phyloP scores from a whole-genome alignment of 805 yeast species.

The Candida mattraensis region DNA sequence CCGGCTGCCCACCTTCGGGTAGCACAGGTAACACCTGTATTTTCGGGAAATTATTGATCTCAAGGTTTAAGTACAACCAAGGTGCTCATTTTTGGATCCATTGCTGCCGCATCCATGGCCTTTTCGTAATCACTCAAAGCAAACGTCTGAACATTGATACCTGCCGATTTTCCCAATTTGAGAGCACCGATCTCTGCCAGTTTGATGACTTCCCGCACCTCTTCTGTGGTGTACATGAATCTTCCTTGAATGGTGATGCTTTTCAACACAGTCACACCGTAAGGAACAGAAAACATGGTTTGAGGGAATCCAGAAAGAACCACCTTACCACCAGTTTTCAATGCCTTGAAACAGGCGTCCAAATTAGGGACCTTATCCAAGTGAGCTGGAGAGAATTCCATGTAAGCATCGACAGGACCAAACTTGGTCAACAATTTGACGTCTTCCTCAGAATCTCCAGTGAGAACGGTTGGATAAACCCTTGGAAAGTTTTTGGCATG shows the following conservation, averaged over 20 bases:
- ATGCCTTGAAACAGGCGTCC: constrained; percentile 1
- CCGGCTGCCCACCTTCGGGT: too few species aligned
- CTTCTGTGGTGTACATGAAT: constrained; percentile 7
- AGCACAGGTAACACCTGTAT: too few species aligned
- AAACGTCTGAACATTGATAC: constrained; percentile 3
- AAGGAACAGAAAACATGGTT: constrained; percentile 1
- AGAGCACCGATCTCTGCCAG: constrained; percentile 9
- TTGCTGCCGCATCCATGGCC: too few species aligned
- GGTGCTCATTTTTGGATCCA: too few species aligned
- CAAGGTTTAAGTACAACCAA: too few species aligned
- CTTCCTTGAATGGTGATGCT: constrained; percentile 5
- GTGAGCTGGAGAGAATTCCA: constrained; percentile 7
- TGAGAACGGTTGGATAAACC: constrained; percentile 4
- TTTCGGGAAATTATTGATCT: too few species aligned
- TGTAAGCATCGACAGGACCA: constrained; percentile 5
- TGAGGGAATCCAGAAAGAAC: constrained; percentile 6
- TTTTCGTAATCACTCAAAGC: too few species aligned
- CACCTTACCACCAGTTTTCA: constrained; percentile 5
- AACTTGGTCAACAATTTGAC: not conserved
- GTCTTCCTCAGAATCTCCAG: constrained; percentile 7
- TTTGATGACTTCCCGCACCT: constrained; percentile 4
- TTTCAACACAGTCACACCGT: constrained; percentile 3
- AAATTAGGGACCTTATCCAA: not conserved
- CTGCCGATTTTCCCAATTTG: constrained; percentile 3
- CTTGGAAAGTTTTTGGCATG: constrained; percentile 1